Evolutionary conservation across 768 basidiomycete species (phyloP).

Genomic region (Suillus discolor): DNA sequence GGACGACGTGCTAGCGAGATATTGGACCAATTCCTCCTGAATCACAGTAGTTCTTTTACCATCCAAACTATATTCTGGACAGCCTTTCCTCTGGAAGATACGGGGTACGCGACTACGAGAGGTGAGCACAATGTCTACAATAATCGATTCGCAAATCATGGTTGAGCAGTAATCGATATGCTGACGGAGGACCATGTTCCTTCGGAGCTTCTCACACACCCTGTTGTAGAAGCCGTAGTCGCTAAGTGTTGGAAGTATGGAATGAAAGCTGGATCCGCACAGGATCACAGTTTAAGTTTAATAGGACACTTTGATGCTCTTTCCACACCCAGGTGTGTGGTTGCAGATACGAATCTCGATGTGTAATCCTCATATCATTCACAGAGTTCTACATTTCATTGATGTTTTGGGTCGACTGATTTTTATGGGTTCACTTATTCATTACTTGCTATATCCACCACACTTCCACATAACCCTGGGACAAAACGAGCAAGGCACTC

Average conservation of each 20-base stretch:
- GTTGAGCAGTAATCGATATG: constrained; percentile 44
- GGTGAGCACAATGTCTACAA: constrained; percentile 27
- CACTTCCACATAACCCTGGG: constrained; percentile 26
- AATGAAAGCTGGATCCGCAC: constrained; percentile 15
- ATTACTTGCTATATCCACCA: constrained; percentile 47
- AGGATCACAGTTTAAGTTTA: constrained; percentile 7
- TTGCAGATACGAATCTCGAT: neutral
- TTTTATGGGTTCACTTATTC: constrained; percentile 45
- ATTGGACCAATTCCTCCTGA: constrained; percentile 47
- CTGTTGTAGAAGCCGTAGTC: constrained; percentile 42
- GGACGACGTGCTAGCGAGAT: constrained; percentile 36
- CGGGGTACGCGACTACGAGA: constrained; percentile 23
- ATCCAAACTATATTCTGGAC: constrained; percentile 54
- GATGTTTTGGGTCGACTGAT: constrained; percentile 41
- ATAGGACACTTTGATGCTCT: constrained; percentile 38
- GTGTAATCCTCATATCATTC: constrained; percentile 5
- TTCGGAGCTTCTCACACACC: constrained; percentile 41
- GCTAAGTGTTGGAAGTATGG: constrained; percentile 43
- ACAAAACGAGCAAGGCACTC: constrained; percentile 27
- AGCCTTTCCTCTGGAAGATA: constrained; percentile 39
- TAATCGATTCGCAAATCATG: neutral
- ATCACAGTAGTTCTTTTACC: constrained; percentile 41
- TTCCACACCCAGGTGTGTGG: constrained; percentile 48
- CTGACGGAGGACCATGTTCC: constrained; percentile 35
- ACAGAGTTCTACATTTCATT: constrained; percentile 47